phyloP scores from a whole-genome alignment of 1,284 basidiomycete genomes.

The Austroboletus rostrupii region DNA sequence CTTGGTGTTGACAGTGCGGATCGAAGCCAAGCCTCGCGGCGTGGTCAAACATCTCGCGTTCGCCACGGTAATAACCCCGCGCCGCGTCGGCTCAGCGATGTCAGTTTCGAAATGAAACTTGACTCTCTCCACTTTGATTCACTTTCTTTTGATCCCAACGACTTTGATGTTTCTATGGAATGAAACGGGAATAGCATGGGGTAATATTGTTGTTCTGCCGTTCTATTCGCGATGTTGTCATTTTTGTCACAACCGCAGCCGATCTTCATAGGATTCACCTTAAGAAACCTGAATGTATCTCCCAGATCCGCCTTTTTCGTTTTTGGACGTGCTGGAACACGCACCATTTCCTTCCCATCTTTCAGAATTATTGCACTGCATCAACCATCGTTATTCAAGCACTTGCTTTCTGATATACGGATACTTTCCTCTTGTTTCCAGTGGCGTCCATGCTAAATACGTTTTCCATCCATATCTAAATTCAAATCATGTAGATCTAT shows the following conservation, averaged over 20 bases:
- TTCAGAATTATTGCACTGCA: not conserved
- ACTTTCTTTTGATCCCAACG: constrained; percentile 59
- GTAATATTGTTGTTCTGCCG: constrained; percentile 12
- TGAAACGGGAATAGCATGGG: constrained; percentile 3
- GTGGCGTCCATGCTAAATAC: constrained; percentile 6
- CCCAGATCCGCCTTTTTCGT: not conserved
- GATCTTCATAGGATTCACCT: constrained; percentile 2
- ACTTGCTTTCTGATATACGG: constrained; percentile 11
- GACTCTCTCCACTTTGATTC: constrained; percentile 68
- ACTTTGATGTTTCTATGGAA: constrained; percentile 36
- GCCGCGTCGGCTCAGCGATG: constrained; percentile 26
- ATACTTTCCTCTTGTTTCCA: constrained; percentile 13
- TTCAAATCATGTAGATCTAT: constrained; percentile 12
- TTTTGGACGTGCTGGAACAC: constrained; percentile 1
- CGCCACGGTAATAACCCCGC: not conserved
- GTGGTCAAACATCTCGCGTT: constrained; percentile 5
- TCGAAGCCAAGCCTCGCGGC: constrained; percentile 8
- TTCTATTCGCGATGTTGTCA: not conserved
- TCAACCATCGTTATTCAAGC: constrained; percentile 8
- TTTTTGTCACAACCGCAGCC: not conserved
- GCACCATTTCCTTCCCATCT: not conserved
- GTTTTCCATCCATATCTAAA: not conserved
- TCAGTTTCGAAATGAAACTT: constrained; percentile 57
- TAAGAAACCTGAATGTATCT: constrained; percentile 6
- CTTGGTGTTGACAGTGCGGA: constrained; percentile 17